These are phyloP conservation scores for Botryotinia globosa DNA, from an alignment of 2,329 filamentous ascomycete genomes.

Conservation along the genomic window DNA sequence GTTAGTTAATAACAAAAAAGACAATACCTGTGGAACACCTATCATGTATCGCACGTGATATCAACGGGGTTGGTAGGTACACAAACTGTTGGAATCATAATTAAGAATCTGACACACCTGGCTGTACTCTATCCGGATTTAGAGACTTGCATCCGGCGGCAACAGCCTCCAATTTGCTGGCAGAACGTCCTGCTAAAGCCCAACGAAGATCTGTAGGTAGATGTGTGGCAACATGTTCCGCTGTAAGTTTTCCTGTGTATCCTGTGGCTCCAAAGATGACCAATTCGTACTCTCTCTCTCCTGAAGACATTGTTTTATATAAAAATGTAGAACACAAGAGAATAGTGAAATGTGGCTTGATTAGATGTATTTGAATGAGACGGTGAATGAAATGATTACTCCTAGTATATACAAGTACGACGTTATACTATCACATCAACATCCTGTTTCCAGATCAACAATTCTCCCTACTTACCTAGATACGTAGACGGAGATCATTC, in stretches of 20 bases:
- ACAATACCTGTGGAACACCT: neutral
- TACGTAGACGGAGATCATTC: neutral
- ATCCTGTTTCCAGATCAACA: neutral
- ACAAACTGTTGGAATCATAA: neutral
- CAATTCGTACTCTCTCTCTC: conserved; percentile 54
- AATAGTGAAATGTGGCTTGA: neutral
- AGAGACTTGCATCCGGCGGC: conserved; percentile 63
- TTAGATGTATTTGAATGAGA: neutral
- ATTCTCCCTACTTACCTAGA: neutral
- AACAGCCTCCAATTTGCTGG: conserved; percentile 67
- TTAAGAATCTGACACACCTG: conserved; percentile 51
- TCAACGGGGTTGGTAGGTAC: neutral
- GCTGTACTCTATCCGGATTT: conserved; percentile 67
- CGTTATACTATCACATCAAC: neutral
- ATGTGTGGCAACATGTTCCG: conserved; percentile 68
- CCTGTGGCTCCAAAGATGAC: conserved; percentile 69
- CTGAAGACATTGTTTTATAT: conserved; percentile 15
- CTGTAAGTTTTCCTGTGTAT: conserved; percentile 77
- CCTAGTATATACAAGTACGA: neutral
- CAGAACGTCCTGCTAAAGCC: conserved; percentile 83
- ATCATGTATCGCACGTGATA: neutral
- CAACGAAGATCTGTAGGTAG: conserved; percentile 78
- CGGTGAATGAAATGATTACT: neutral
- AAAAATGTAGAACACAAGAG: neutral
- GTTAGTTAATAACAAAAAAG: neutral